Evolutionary conservation across 768 basidiomycete species (phyloP).

Genomic region (Phylloporus sp.): DNA sequence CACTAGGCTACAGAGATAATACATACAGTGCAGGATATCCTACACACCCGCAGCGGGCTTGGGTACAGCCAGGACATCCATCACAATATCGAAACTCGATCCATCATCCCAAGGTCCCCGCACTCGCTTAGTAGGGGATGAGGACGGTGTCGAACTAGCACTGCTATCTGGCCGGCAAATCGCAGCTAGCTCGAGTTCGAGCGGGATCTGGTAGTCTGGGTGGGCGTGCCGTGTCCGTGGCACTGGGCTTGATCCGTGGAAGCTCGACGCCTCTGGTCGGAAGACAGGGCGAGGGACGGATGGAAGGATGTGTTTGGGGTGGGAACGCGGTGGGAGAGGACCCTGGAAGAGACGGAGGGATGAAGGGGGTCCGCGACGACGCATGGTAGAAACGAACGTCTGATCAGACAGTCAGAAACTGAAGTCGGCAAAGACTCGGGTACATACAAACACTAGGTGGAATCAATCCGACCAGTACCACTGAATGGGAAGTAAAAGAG

Average conservation of each 20-base stretch:
- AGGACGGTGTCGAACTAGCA: slow-evolving; percentile 6
- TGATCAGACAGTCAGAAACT: neutral
- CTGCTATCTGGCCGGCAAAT: slow-evolving; percentile 15
- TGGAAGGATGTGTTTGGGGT: slow-evolving; percentile 64
- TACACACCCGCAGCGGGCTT: slow-evolving; percentile 39
- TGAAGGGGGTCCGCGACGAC: slow-evolving; percentile 64
- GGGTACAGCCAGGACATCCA: slow-evolving; percentile 47
- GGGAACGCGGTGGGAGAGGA: slow-evolving; percentile 57
- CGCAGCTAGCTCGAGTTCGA: slow-evolving; percentile 19
- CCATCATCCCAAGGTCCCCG: slow-evolving; percentile 63
- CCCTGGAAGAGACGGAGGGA: slow-evolving; percentile 60
- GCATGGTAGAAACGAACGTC: slow-evolving; percentile 38
- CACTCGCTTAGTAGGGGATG: slow-evolving; percentile 21
- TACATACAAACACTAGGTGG: neutral
- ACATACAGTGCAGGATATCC: too few species aligned
- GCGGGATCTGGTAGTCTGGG: slow-evolving; percentile 20
- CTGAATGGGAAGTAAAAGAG: neutral
- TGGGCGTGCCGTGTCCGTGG: slow-evolving; percentile 13
- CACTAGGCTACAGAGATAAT: neutral
- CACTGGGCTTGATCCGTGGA: slow-evolving; percentile 15
- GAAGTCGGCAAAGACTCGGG: neutral
- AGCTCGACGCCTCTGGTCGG: slow-evolving; percentile 28
- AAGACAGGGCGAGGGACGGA: slow-evolving; percentile 58
- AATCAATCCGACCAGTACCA: neutral
- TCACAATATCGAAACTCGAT: slow-evolving; percentile 36